phyloP scores from a whole-genome alignment of 495 filamentous ascomycete genomes.

The Saxophila tyrrhenica region DNA sequence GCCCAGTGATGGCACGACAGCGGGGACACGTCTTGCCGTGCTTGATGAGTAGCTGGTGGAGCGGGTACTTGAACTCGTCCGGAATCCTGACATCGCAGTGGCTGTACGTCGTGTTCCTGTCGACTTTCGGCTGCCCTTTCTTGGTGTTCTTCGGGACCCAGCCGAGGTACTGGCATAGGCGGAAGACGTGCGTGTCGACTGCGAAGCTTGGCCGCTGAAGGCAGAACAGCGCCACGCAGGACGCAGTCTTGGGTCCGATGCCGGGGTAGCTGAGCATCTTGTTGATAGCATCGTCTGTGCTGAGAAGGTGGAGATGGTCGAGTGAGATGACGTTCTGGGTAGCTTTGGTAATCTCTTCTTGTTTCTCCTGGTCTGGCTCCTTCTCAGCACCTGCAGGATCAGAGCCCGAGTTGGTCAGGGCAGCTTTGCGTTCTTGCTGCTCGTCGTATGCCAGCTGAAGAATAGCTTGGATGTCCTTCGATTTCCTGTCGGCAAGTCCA shows the following conservation, averaged over 20 bases:
- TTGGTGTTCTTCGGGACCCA: slow-evolving; percentile 51
- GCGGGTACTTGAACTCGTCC: slow-evolving; percentile 73
- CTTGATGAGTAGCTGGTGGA: slow-evolving; percentile 77
- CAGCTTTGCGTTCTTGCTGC: slow-evolving; percentile 40
- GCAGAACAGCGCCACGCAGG: slow-evolving; percentile 52
- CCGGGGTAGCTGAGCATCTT: slow-evolving; percentile 68
- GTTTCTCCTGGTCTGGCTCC: slow-evolving; percentile 34
- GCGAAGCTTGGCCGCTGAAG: slow-evolving; percentile 38
- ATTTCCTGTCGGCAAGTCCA: slow-evolving; percentile 60
- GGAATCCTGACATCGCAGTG: slow-evolving; percentile 77
- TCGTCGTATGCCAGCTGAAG: slow-evolving; percentile 70
- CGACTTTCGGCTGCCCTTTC: slow-evolving; percentile 41
- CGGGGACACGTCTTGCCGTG: slow-evolving; percentile 74
- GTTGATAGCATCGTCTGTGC: slow-evolving; percentile 57
- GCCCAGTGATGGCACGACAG: slow-evolving; percentile 49
- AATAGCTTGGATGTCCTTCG: slow-evolving; percentile 66
- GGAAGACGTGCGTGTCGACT: slow-evolving; percentile 39
- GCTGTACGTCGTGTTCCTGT: slow-evolving; percentile 57
- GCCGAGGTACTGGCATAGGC: slow-evolving; percentile 70
- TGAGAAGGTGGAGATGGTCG: slow-evolving; percentile 62
- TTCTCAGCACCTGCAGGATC: slow-evolving; percentile 28
- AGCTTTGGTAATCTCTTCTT: slow-evolving; percentile 41
- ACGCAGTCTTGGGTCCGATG: slow-evolving; percentile 84
- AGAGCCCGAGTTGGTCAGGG: slow-evolving; percentile 20
- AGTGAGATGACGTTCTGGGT: slow-evolving; percentile 54